Evolutionary conservation across 108 stramenopile species (phyloP), one percentile per base, ranked within the genome.

Genomic region (Cyclostephanos tholiformis): DNA sequence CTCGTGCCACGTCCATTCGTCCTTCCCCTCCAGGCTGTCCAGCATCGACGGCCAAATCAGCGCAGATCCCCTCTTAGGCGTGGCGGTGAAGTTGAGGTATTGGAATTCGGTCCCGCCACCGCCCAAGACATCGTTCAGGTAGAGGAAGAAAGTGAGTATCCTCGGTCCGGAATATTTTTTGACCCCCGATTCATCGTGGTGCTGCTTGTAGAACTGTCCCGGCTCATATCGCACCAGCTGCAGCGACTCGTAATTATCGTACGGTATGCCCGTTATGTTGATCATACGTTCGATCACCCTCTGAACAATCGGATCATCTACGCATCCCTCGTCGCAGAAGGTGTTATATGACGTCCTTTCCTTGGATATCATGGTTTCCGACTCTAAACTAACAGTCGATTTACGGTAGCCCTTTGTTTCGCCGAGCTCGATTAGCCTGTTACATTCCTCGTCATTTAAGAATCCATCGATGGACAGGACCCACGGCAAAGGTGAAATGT

Each of bases 371-470:
- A 29, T 46, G 35, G 44, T 56, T 8, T 49, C 55, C 26, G 29
- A 20, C n/a, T 23, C 20, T n/a, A 72, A 68, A 63, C 58, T 69
- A 4, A 79, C 76, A 22, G 61, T 63, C 32, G 79, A 85, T 63
- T 91, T 74, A 66, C 90, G 75, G 69, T 94, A 96, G 22, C 88
- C 89, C 44, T 69, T 44, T 14, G 56, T 29, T 16, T 55, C 70
- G 53, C 94, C 91, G 25, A 93, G 66, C 23, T 89, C 72, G 69
- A 95, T 91, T 46, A 95, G 72, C 14, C 44, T 56, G 10, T 93
- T 58, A 39, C 82, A 83, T 65, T 97, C 94, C 48, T 91, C 91
- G 6, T 82, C 78, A 7, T 84, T 78, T 41, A n/a, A n/a, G n/a
- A n/a, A n/a, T n/a, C n/a, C n/a, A n/a, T n/a, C n/a, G n/a, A n/a